Evolutionary conservation across 495 filamentous ascomycete species (phyloP).

Genomic region (Podospora sp.): DNA sequence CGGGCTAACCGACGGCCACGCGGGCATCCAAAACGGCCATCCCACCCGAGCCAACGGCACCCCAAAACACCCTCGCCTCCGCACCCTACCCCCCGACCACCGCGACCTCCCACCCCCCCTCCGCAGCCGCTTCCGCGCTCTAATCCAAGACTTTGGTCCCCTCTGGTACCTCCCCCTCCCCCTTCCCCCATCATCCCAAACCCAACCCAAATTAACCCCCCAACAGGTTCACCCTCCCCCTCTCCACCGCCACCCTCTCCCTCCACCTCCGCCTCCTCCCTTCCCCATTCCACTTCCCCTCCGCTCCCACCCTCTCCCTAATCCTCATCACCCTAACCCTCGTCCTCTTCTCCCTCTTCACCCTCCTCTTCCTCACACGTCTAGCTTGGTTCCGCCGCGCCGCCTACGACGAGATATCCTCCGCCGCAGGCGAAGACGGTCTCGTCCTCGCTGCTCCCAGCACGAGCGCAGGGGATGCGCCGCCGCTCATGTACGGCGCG

Average conservation of each 20-base stretch:
- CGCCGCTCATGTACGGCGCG: background rate
- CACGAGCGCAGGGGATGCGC: background rate
- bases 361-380: constrained; percentile 17
- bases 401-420: background rate
- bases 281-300: background rate
- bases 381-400: constrained; percentile 7
- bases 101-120: background rate
- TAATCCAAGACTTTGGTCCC: constrained; percentile 16
- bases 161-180: background rate
- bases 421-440: background rate
- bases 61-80: background rate
- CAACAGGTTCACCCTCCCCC: constrained; percentile 24
- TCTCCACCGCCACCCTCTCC: constrained; percentile 15
- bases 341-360: constrained; percentile 13
- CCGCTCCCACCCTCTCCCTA: constrained; percentile 11
- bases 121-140: background rate
- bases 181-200: background rate
- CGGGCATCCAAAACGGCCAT: no score
- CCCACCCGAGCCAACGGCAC: background rate
- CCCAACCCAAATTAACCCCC: background rate
- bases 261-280: constrained; percentile 23
- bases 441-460: background rate
- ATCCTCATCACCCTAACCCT: constrained; percentile 19
- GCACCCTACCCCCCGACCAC: background rate
- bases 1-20: background rate